Evolutionary conservation across 345 rosid species (phyloP), one percentile per base, ranked within the genome.

Genomic region (Syzygium aromaticum): DNA sequence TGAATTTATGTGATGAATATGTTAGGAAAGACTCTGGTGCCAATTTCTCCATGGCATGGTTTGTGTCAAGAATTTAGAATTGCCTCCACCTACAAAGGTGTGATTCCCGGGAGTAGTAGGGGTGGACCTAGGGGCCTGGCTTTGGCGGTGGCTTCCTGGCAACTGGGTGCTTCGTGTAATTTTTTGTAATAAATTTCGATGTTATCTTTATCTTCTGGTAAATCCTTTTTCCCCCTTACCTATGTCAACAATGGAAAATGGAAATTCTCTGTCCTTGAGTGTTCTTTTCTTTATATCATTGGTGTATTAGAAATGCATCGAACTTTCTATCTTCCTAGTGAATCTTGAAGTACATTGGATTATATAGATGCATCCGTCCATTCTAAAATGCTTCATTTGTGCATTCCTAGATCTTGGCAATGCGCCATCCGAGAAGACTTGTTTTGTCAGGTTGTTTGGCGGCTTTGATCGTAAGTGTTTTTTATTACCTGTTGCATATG

Each of bases 341-440:
- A 73, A 33, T 73, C 80, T 73, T 33, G 80, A 33, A 33, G 80
- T 73, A 73, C 63, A 40, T 14, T 11, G 86, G 49, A 15, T 63
- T 33, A 52, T 33, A 52, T 84, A 73, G 49, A 51, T 52, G 52
- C 52, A n/a, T 54, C 64, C 1, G 40, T 52, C 67, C 27, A 61
- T 38, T 54, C 51, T 61, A 80, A 84, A 73, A 13, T 43, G 43
- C 49, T 73, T 73, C 80, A 33, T 19, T 19, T 73, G 46, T 84
- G 51, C 86, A 85, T 87, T 22, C 49, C 87, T 90, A 98, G 99
- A 96, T 98, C 92, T 90, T 96, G 95, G 99, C 99, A 61, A 98
- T 96, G 99, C 96, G 99, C 64, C 98, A 96, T 86, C 99, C 98
- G 1, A 94, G 98, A 91, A 95, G 98, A 91, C 95, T 96, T 87